Percentiles rank a stretch among this genome's conserved stretches.
Conservation (phyloP, 805 yeast species). For the Wickerhamomyces hampshirensis region DNA sequence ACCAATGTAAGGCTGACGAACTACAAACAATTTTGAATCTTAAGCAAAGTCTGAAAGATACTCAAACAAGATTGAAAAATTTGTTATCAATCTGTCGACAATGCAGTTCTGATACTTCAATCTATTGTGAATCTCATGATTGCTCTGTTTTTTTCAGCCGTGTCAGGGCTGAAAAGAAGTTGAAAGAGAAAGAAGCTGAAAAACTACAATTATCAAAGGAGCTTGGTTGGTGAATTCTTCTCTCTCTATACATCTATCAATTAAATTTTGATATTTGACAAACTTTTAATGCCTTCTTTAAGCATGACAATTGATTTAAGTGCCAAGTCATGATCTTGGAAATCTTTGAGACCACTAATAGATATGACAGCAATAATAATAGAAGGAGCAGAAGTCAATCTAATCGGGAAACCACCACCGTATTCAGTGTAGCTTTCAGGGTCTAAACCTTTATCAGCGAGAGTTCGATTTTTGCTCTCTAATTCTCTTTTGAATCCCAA, state of each 20-base stretch:
- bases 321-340: conserved; percentile 50
- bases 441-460: conserved; percentile 37
- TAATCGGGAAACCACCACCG: conserved; percentile 55
- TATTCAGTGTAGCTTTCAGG: conserved; percentile 43
- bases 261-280: too few species aligned
- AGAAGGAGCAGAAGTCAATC: conserved; percentile 23
- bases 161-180: conserved; percentile 34
- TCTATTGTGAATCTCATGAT: conserved; percentile 55
- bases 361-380: conserved; percentile 45
- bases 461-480: conserved; percentile 30
- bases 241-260: not conserved
- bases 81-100: conserved; percentile 31
- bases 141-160: conserved; percentile 60
- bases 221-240: conserved; percentile 9
- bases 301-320: conserved; percentile 23
- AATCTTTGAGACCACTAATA: conserved; percentile 52
- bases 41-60: conserved; percentile 22
- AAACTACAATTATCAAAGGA: conserved; percentile 4
- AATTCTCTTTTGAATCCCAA: conserved; percentile 42
- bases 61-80: conserved; percentile 26
- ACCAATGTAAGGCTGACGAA: conserved; percentile 31
- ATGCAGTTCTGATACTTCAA: conserved; percentile 30
- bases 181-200: conserved; percentile 18
- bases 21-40: conserved; percentile 31
- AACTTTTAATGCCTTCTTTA: not conserved